Base-by-base conservation (phyloP, 352 stramenopile genomes). In the Globisporangium perplexum region DNA sequence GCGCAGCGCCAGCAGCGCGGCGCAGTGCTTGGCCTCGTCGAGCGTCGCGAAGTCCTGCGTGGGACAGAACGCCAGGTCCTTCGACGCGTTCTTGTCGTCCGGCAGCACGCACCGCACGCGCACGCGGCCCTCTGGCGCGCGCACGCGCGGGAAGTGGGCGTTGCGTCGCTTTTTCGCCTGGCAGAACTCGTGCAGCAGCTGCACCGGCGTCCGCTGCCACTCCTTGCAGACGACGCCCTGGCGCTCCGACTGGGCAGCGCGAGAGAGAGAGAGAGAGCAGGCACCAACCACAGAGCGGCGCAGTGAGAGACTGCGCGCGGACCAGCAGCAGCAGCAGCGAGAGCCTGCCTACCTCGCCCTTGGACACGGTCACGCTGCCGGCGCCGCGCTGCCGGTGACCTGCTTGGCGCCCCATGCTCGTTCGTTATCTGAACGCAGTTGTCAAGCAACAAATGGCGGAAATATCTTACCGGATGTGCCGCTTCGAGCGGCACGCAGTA, bases 151-250 rank as follows among this genome's bases (percentile, higher is more conserved):
- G 63, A 92, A 96, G 36, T 82, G 75, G 24, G 84, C 71, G 44
- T 85, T 63, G 38, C 81, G 77, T 35, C 90, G 79, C 63, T 98
- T 98, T 63, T 98, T 86, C 48, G 83, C 74, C 67, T 98, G 83
- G 56, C 86, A 98, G 60, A 92, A 97, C 60, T 99, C 93, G 22
- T 82, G 71, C 57, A 99, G 72, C 43, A 99, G 57, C 69, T 97
- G 75, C 57, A 93, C 94, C 7, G 97, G 97, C 35, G 90, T 97
- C 36, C 84, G 74, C 70, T 97, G 90, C 90, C 90, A 97, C 60
- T 97, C 90, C 65, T 97, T 97, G 46, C 90, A 90, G 43, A 91
- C 47, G 1, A 97, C 73, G n/a, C 90, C 90, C 53, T 95, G 85
- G 20, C 77, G 77, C 23, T 86, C 50, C 31, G 72, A 48, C 75